Evolutionary conservation across 2,329 filamentous ascomycete species (phyloP).

Genomic region (Fusarium sp.): DNA sequence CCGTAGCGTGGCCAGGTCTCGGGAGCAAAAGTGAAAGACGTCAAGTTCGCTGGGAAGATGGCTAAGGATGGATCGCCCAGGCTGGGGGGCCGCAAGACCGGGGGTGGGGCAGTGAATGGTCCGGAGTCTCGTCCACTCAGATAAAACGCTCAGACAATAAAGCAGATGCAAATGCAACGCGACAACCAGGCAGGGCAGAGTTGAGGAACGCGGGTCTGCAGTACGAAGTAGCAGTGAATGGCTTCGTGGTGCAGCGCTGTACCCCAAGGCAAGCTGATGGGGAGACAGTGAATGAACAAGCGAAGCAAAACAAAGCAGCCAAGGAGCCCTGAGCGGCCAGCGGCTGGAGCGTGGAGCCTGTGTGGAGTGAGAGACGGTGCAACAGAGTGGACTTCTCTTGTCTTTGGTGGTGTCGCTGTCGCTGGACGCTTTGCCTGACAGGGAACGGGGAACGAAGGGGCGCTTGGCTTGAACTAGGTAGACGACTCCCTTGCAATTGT

Average conservation of each 20-base stretch:
- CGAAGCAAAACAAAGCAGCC: conserved; percentile 10
- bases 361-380: conserved; percentile 34
- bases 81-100: conserved; percentile 44
- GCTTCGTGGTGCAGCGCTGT: not conserved
- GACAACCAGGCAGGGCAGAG: conserved; percentile 17
- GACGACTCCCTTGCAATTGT: conserved; percentile 16
- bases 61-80: conserved; percentile 40
- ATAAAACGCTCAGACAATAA: conserved; percentile 39
- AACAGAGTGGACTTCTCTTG: conserved; percentile 18
- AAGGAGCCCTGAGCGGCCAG: conserved; percentile 26
- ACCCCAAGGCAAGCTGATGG: not conserved
- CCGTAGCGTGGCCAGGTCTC: conserved; percentile 39
- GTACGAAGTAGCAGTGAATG: conserved; percentile 1
- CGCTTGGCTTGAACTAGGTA: conserved; percentile 25
- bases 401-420: conserved; percentile 30
- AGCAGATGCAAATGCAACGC: conserved; percentile 38
- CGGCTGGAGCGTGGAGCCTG: conserved; percentile 38
- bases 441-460: conserved; percentile 31
- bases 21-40: conserved; percentile 45
- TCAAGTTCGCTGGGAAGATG: conserved; percentile 41
- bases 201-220: not conserved
- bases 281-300: conserved; percentile 4
- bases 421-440: conserved; percentile 40
- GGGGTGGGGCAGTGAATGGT: conserved; percentile 42
- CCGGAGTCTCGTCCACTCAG: conserved; percentile 38